phyloP scores from a whole-genome alignment of 2,329 filamentous ascomycete genomes.

The Lecanoromycetidae sp. region DNA sequence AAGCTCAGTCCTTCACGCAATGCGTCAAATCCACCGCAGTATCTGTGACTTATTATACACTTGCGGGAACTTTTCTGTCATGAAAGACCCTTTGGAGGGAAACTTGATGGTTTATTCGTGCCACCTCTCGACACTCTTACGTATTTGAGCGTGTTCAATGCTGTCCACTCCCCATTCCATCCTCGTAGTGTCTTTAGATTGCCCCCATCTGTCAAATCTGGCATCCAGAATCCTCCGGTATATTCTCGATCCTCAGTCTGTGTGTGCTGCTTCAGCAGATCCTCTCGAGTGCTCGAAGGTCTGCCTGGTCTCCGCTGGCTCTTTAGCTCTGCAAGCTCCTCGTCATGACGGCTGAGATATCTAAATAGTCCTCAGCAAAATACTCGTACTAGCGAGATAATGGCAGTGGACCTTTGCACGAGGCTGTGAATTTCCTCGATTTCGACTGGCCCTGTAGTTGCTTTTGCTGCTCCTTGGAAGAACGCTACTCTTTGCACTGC shows the following conservation, averaged over 20 bases:
- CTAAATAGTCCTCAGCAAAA: conserved; percentile 18
- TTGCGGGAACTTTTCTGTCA: conserved; percentile 22
- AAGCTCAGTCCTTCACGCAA: too few relatives aligned
- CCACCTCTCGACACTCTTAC: conserved; percentile 59
- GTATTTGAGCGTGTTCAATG: conserved; percentile 64
- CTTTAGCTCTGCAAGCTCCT: conserved; percentile 55
- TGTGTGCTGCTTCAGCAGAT: conserved; percentile 60
- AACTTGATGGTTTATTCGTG: conserved; percentile 54
- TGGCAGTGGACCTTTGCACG: conserved; percentile 30
- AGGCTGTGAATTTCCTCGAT: conserved; percentile 44
- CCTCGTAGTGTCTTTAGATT: conserved; percentile 53
- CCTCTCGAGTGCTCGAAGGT: conserved; percentile 64
- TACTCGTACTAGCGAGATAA: background rate
- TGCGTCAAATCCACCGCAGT: too few relatives aligned
- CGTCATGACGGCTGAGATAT: conserved; percentile 48
- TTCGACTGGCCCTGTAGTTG: conserved; percentile 42
- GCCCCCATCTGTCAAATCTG: conserved; percentile 58
- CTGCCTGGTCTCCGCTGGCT: conserved; percentile 64
- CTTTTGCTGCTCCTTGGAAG: conserved; percentile 55
- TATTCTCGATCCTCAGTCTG: conserved; percentile 66
- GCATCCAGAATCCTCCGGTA: conserved; percentile 66
- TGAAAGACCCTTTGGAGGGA: conserved; percentile 56
- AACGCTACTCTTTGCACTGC: conserved; percentile 56
- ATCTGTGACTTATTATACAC: too few relatives aligned
- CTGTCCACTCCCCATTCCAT: conserved; percentile 79